phyloP scores from a whole-genome alignment of 305 asterid genomes.

The Fraxinus angustifolia region DNA sequence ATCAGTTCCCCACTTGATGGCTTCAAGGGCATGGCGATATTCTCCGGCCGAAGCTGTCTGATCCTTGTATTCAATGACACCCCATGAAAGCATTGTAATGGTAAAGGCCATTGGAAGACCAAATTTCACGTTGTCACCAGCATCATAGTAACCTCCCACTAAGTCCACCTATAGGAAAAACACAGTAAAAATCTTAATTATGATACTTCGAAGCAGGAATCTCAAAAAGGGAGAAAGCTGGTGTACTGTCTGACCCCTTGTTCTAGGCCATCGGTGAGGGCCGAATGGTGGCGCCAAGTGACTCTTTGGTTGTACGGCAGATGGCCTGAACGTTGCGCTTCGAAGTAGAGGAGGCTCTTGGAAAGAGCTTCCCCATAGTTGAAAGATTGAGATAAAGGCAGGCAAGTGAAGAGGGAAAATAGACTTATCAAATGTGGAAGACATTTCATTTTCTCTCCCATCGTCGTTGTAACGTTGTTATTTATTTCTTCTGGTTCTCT shows the following conservation, averaged over 20 bases:
- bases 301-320: conserved; percentile 76
- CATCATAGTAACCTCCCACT: conserved; percentile 90
- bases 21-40: conserved; percentile 62
- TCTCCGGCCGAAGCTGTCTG: conserved; percentile 63
- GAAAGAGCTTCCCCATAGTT: conserved; percentile 67
- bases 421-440: conserved; percentile 12
- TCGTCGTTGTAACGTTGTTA: neutral
- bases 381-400: conserved; percentile 32
- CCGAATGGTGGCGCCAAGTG: conserved; percentile 90
- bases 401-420: conserved; percentile 31
- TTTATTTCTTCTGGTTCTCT: neutral
- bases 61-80: conserved; percentile 53
- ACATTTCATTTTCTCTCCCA: neutral
- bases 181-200: neutral
- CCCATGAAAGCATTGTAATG: conserved; percentile 76
- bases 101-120: conserved; percentile 89
- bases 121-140: conserved; percentile 85
- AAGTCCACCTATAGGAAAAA: conserved; percentile 56
- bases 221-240: neutral
- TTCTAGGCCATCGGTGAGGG: conserved; percentile 87
- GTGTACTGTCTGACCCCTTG: conserved; percentile 55
- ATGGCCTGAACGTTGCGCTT: conserved; percentile 88
- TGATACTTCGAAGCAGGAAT: neutral
- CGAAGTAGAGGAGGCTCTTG: conserved; percentile 82
- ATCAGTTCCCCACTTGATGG: conserved; percentile 94